Conservation (phyloP, 2,329 filamentous ascomycete species). For the Verruconis gallopava region DNA sequence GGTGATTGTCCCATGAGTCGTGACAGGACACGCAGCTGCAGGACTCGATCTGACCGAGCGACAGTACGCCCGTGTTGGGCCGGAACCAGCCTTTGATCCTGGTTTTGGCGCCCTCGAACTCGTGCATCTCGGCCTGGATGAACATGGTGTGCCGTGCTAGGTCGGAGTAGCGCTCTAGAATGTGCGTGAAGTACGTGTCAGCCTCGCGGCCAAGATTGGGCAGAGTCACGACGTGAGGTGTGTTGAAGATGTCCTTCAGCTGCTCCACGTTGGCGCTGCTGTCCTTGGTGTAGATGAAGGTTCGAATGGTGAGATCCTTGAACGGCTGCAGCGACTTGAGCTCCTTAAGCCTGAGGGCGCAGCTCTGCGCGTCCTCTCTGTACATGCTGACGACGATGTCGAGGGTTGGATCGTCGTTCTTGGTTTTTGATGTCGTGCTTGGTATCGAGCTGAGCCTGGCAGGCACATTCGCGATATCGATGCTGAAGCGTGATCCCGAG, state of each 20-base stretch:
- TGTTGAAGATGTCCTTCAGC: conserved; percentile 16
- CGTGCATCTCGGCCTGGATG: conserved; percentile 33
- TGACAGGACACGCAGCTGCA: conserved; percentile 29
- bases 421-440: not conserved
- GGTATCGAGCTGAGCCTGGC: not conserved
- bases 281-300: conserved; percentile 23
- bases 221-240: conserved; percentile 16
- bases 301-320: not conserved
- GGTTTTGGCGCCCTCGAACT: conserved; percentile 23
- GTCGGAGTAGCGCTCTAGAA: conserved; percentile 28
- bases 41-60: conserved; percentile 27
- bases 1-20: conserved; percentile 21
- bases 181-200: conserved; percentile 35
- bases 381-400: conserved; percentile 8
- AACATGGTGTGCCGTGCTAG: conserved; percentile 36
- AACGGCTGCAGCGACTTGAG: not conserved
- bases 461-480: not conserved
- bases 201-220: conserved; percentile 33
- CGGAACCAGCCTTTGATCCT: conserved; percentile 28
- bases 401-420: not conserved
- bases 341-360: not conserved
- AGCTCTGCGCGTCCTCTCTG: not conserved
- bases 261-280: conserved; percentile 14
- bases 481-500: too few species aligned
- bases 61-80: conserved; percentile 32